Base-by-base conservation (phyloP, 1,139 yeast species). In the Suhomyces wounanorum region DNA sequence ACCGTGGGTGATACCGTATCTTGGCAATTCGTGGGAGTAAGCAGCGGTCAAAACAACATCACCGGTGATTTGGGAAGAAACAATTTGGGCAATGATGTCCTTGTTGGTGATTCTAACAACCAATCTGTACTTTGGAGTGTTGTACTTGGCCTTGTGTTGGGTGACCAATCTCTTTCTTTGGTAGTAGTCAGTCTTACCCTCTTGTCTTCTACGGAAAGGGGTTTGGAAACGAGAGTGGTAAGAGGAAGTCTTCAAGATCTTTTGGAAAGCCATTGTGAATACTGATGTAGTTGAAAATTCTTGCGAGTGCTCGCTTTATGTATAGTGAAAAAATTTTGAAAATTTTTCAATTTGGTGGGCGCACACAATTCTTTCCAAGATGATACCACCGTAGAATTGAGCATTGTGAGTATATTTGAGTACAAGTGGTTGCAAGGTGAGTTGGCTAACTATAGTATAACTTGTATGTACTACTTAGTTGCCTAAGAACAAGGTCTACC, bases 121-220 rank as follows among this genome's bases (percentile, higher is more conserved):
- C 74, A 94, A 87, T 87, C 99, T 91, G 90, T 92, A 94, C 86
- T 94, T 94, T 81, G 99, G 99, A 74, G 97, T 78, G 88, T 86
- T 88, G 96, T 94, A 94, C 87, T 95, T 94, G 77, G 97, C 97
- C 94, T 94, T 94, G 94, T 92, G 97, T 84, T 94, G 99, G 71
- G 97, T 84, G 74, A 94, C 95, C 77, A 94, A 84, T 85, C 99
- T 91, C 96, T 94, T 94, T 87, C 99, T 94, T 80, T 96, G 97
- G 87, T 92, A 94, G 96, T 92, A 94, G 79, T 94, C 99, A 77
- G 99, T 94, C 87, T 95, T 94, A 83, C 99, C 99, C 82, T 95
- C 98, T 78, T 96, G 91, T 89, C 99, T 90, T 87, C 99, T 91
- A 81, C 99, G 91, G 97, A 91, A 94, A 67, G 98, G 97, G 77